These are phyloP conservation scores for Pneumocystis murina DNA, from an alignment of 1,139 yeast genomes.

Conservation along the genomic window DNA sequence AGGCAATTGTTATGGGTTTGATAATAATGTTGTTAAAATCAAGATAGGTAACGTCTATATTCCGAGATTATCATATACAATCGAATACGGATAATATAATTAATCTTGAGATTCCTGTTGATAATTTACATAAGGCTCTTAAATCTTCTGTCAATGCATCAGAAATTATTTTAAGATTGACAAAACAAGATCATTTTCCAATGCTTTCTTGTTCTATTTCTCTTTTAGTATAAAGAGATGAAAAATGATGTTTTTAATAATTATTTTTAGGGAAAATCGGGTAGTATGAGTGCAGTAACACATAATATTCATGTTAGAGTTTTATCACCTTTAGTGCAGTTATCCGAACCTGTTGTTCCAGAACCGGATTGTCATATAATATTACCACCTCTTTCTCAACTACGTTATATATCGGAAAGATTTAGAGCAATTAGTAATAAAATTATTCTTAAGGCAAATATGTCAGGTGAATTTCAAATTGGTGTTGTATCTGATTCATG, in stretches of 20 bases:
- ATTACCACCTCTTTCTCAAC: constrained; percentile 16
- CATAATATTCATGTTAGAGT: constrained; percentile 12
- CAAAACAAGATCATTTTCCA: constrained; percentile 11
- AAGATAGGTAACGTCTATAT: constrained; percentile 4
- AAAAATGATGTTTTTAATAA: constrained; percentile 1
- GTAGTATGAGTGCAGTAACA: constrained; percentile 11
- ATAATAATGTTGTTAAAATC: background rate
- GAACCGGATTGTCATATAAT: constrained; percentile 17
- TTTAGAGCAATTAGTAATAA: constrained; percentile 18
- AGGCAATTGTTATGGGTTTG: background rate
- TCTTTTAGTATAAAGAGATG: background rate
- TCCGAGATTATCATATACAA: constrained; percentile 7
- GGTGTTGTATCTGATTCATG: constrained; percentile 19
- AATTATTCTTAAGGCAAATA: constrained; percentile 18
- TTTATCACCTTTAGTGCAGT: constrained; percentile 7
- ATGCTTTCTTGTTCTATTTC: constrained; percentile 7
- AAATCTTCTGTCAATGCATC: constrained; percentile 7
- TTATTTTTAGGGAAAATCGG: constrained; percentile 8
- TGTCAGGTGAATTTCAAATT: constrained; percentile 19
- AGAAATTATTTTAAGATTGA: constrained; percentile 10
- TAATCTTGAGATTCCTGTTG: constrained; percentile 11
- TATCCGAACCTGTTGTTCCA: constrained; percentile 20
- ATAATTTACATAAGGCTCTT: constrained; percentile 8
- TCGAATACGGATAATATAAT: constrained; percentile 12
- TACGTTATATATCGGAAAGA: constrained; percentile 17